phyloP scores from a whole-genome alignment of 2,329 filamentous ascomycete genomes.

The Pseudogymnoascus sp. region DNA sequence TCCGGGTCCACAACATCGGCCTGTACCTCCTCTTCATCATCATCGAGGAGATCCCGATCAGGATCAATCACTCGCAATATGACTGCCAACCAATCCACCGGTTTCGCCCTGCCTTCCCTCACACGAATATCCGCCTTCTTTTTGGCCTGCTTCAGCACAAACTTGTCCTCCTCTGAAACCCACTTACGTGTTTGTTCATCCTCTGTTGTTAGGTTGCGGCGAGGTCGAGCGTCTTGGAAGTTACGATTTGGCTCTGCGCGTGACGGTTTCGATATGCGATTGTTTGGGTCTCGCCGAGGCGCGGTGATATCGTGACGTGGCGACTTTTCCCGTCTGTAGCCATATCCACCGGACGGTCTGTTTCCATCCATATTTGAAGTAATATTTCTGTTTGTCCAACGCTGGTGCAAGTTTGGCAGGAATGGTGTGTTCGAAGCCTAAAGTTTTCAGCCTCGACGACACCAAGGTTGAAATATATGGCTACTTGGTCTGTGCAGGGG shows the following conservation, averaged over 20 bases:
- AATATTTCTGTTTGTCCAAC: not conserved
- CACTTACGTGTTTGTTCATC: conserved; percentile 74
- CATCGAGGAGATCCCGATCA: conserved; percentile 77
- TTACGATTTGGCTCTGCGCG: conserved; percentile 22
- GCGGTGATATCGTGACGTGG: conserved; percentile 43
- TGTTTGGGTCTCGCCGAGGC: conserved; percentile 47
- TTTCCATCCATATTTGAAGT: conserved; percentile 2
- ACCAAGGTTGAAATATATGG: conserved; percentile 4
- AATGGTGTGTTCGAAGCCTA: not conserved
- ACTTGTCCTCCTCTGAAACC: conserved; percentile 90
- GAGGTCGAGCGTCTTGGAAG: conserved; percentile 22
- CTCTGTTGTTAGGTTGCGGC: conserved; percentile 31
- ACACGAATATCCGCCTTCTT: conserved; percentile 96
- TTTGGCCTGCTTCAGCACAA: conserved; percentile 93
- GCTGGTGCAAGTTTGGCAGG: not conserved
- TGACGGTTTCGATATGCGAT: conserved; percentile 47
- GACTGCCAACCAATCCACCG: conserved; percentile 90
- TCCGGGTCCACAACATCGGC: conserved; percentile 74
- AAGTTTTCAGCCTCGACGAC: conserved; percentile 6
- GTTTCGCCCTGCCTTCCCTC: conserved; percentile 79
- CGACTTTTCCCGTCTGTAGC: conserved; percentile 26
- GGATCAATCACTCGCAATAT: conserved; percentile 82
- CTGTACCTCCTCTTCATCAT: conserved; percentile 64
- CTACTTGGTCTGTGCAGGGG: conserved; percentile 4
- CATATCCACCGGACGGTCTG: not conserved